phyloP scores from a whole-genome alignment of 305 asterid species.

The Plantago coronopus region DNA sequence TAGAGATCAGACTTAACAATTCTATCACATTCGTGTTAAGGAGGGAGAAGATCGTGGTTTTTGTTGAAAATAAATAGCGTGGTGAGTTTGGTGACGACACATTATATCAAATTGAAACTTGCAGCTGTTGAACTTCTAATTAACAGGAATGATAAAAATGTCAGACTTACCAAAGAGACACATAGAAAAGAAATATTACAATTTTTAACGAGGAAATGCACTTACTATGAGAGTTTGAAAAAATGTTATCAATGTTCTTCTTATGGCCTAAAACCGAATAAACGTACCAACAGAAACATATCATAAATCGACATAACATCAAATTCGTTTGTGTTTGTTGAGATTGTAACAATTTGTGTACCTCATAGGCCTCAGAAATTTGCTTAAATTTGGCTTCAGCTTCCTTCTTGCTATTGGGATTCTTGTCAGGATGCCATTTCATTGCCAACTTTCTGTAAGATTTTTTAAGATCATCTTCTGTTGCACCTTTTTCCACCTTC shows the following conservation, averaged over 20 bases:
- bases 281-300: neutral
- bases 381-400: conserved; percentile 90
- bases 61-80: too few species aligned
- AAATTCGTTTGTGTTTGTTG: neutral
- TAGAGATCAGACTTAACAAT: neutral
- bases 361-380: conserved; percentile 93
- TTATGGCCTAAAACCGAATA: neutral
- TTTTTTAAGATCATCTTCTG: conserved; percentile 88
- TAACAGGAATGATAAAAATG: neutral
- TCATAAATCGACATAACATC: neutral
- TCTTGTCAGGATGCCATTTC: conserved; percentile 98
- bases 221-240: too few species aligned
- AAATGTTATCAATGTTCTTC: too few species aligned
- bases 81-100: too few species aligned
- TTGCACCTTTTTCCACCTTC: conserved; percentile 63
- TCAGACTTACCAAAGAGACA: neutral
- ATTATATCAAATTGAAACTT: too few species aligned
- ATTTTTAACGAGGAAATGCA: too few species aligned
- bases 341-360: conserved; percentile 13
- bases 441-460: conserved; percentile 86
- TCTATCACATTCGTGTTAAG: neutral
- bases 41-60: too few species aligned
- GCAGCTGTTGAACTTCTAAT: neutral
- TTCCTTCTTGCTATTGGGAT: conserved; percentile 68
- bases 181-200: neutral